These are phyloP conservation scores for Kitagawia praeruptora DNA, from an alignment of 129 eudicot genomes.

Conservation along the genomic window DNA sequence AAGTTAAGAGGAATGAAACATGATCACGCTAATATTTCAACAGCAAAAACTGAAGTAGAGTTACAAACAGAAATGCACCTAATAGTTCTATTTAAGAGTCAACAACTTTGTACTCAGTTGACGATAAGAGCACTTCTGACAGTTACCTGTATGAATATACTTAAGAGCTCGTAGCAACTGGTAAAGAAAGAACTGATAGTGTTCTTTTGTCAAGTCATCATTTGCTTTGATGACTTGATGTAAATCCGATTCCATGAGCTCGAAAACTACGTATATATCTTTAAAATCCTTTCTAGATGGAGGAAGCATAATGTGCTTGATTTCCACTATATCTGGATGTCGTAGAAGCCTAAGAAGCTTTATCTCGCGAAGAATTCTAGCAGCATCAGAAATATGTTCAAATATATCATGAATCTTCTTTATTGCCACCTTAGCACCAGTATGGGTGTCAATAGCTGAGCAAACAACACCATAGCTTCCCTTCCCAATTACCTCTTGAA, in stretches of 20 bases:
- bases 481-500: constrained; percentile 70
- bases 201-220: constrained; percentile 84
- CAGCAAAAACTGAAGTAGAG: not conserved
- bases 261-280: constrained; percentile 89
- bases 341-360: constrained; percentile 77
- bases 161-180: constrained; percentile 81
- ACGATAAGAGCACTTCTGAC: not conserved
- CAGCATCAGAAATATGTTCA: constrained; percentile 84
- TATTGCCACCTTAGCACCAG: constrained; percentile 93
- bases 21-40: not conserved
- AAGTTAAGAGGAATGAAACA: not conserved
- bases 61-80: not conserved
- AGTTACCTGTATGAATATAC: constrained; percentile 79
- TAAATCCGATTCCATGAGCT: constrained; percentile 92
- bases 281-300: constrained; percentile 83
- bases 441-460: constrained; percentile 76
- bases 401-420: constrained; percentile 80
- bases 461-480: constrained; percentile 99
- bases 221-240: constrained; percentile 93
- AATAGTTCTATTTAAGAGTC: not conserved
- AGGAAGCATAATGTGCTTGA: constrained; percentile 81
- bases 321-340: constrained; percentile 88
- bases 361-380: constrained; percentile 81
- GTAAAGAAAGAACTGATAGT: constrained; percentile 80
- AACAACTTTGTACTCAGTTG: not conserved